Percentiles rank a stretch among this genome's conserved stretches.
These are phyloP conservation scores for Lactarius pseudohatsudake DNA, from an alignment of 768 basidiomycete genomes.

Conservation along the genomic window DNA sequence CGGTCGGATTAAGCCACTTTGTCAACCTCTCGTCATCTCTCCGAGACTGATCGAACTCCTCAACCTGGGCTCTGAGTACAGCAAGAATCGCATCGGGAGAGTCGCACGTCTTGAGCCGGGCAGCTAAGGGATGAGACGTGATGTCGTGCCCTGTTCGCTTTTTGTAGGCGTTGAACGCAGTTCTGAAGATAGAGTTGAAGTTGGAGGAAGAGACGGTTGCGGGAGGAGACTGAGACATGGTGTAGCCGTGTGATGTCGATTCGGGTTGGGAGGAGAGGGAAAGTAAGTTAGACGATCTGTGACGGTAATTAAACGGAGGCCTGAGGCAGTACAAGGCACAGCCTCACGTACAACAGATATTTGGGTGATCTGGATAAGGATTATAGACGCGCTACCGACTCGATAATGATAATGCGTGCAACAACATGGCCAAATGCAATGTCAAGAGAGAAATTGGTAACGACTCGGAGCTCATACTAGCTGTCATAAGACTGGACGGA, in stretches of 20 bases:
- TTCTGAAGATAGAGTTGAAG: background rate
- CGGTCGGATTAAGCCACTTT: background rate
- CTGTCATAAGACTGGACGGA: no score
- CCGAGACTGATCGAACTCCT: background rate
- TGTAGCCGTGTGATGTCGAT: no score
- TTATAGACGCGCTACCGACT: no score
- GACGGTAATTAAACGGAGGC: no score
- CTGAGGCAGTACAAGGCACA: no score
- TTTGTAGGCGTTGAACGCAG: background rate
- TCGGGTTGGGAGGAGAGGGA: background rate
- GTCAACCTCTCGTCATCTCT: background rate
- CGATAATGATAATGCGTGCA: no score
- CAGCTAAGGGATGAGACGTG: background rate
- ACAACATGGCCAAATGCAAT: no score
- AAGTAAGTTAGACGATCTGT: no score
- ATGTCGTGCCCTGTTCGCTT: background rate
- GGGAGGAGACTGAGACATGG: background rate
- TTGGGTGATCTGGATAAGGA: no score
- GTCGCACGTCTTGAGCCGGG: background rate
- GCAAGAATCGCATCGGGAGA: slow-evolving; percentile 2
- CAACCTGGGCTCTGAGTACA: background rate
- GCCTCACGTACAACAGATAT: no score
- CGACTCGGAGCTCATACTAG: no score
- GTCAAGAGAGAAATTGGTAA: no score
- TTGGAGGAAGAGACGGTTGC: background rate